Percentiles rank a stretch among this genome's conserved stretches.
Conservation (phyloP, 1,139 yeast species). For the Yarrowia galli region DNA sequence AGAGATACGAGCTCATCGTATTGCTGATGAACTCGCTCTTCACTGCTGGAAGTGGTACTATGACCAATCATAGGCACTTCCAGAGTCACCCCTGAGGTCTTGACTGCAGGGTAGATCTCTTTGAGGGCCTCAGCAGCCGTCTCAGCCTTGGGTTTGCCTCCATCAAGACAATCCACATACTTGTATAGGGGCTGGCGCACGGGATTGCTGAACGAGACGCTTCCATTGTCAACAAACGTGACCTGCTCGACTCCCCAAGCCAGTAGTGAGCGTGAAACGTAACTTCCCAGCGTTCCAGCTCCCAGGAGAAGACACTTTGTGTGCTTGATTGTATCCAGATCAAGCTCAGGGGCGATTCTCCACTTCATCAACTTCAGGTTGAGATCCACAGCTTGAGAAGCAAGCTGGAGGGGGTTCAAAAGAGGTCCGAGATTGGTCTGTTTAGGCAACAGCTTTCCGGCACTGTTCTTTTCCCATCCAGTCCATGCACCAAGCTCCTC, state of each 20-base stretch:
- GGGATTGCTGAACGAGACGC: slow-evolving; percentile 90
- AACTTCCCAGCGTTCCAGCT: slow-evolving; percentile 95
- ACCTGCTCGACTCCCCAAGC: slow-evolving; percentile 94
- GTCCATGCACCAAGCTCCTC: slow-evolving; percentile 45
- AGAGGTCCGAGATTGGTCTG: slow-evolving; percentile 80
- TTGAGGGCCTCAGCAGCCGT: slow-evolving; percentile 77
- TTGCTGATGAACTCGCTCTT: slow-evolving; percentile 56
- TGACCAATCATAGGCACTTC: slow-evolving; percentile 98
- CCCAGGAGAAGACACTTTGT: slow-evolving; percentile 82
- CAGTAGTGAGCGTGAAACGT: slow-evolving; percentile 80
- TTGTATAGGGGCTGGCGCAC: slow-evolving; percentile 89
- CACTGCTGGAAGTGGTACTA: slow-evolving; percentile 62
- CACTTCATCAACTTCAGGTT: slow-evolving; percentile 94
- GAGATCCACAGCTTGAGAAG: slow-evolving; percentile 90
- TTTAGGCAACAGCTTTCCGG: slow-evolving; percentile 80
- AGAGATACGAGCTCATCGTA: slow-evolving; percentile 61
- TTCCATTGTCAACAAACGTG: slow-evolving; percentile 88
- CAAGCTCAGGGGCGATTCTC: slow-evolving; percentile 86
- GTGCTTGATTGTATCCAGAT: slow-evolving; percentile 66
- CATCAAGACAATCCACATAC: slow-evolving; percentile 76
- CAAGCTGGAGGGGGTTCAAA: slow-evolving; percentile 79
- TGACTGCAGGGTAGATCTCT: slow-evolving; percentile 78
- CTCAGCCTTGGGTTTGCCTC: slow-evolving; percentile 75
- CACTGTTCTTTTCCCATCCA: slow-evolving; percentile 90
- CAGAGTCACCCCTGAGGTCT: slow-evolving; percentile 64